A percentile compares a stretch with the other conserved stretches of the same genome.
Evolutionary conservation across 176 grass and related monocot genomes (phyloP).

Genomic region (Otatea glauca): DNA sequence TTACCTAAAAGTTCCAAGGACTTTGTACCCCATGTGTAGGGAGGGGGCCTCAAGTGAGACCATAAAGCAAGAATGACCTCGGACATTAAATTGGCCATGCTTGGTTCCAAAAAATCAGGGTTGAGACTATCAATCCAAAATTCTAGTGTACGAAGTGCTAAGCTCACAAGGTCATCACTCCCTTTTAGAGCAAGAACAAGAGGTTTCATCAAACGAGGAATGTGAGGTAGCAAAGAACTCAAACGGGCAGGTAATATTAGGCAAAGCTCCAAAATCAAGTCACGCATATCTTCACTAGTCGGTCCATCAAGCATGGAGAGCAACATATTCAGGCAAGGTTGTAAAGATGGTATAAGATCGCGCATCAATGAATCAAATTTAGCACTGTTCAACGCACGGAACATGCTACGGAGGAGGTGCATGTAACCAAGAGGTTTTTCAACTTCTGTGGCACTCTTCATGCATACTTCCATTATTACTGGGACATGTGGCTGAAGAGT

Average conservation of each 20-base stretch:
- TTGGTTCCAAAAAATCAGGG: slow-evolving; percentile 99
- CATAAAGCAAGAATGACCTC: slow-evolving; percentile 98
- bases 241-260: slow-evolving; percentile 93
- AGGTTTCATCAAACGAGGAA: slow-evolving; percentile 97
- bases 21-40: slow-evolving; percentile 92
- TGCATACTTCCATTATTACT: slow-evolving; percentile 97
- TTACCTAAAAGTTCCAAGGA: slow-evolving; percentile 94
- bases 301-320: slow-evolving; percentile 96
- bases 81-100: slow-evolving; percentile 98
- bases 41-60: slow-evolving; percentile 90
- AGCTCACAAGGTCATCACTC: slow-evolving; percentile 90
- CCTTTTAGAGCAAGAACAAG: slow-evolving; percentile 95
- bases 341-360: slow-evolving; percentile 94
- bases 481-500: slow-evolving; percentile 94
- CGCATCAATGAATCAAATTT: slow-evolving; percentile 97
- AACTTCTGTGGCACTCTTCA: slow-evolving; percentile 95
- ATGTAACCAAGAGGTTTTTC: slow-evolving; percentile 99
- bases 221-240: slow-evolving; percentile 96
- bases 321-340: slow-evolving; percentile 97
- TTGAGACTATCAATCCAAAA: slow-evolving; percentile 99
- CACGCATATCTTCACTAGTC: slow-evolving; percentile 86
- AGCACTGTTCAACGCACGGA: slow-evolving; percentile 88
- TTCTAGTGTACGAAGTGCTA: slow-evolving; percentile 91
- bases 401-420: slow-evolving; percentile 95
- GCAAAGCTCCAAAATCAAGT: slow-evolving; percentile 91